These are phyloP conservation scores for Comarum palustre DNA, from an alignment of 306 rosid species.

Conservation along the genomic window DNA sequence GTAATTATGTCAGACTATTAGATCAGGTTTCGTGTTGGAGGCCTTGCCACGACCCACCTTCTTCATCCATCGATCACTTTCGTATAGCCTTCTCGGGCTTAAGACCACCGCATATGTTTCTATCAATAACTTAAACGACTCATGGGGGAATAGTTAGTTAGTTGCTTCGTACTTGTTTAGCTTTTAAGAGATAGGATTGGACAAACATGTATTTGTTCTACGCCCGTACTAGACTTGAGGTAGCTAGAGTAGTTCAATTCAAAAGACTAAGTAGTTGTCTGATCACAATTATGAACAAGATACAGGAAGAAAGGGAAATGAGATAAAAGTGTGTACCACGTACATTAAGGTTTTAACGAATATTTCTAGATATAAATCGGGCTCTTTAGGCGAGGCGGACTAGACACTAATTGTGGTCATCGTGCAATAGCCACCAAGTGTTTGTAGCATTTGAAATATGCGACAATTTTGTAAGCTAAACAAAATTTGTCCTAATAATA, in stretches of 20 bases:
- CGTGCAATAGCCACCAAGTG: no score
- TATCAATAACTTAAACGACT: not conserved
- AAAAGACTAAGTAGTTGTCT: not conserved
- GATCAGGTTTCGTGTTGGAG: no score
- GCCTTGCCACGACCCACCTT: no score
- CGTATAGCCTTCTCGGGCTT: not conserved
- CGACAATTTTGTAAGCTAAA: no score
- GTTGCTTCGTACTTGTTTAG: not conserved
- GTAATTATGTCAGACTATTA: no score
- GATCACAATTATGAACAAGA: not conserved
- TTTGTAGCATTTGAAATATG: no score
- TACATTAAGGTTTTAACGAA: not conserved
- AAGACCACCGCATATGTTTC: not conserved
- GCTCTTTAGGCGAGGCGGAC: no score
- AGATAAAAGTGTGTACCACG: not conserved
- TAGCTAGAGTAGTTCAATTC: not conserved
- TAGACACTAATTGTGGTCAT: no score
- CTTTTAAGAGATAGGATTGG: not conserved
- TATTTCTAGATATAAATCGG: no score
- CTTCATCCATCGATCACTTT: no score
- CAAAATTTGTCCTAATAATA: no score
- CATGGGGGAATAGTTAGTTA: not conserved
- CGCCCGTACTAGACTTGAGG: not conserved
- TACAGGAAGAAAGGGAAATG: not conserved
- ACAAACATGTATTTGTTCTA: not conserved